phyloP scores from a whole-genome alignment of 345 rosid genomes.

The Iberis pinnata region DNA sequence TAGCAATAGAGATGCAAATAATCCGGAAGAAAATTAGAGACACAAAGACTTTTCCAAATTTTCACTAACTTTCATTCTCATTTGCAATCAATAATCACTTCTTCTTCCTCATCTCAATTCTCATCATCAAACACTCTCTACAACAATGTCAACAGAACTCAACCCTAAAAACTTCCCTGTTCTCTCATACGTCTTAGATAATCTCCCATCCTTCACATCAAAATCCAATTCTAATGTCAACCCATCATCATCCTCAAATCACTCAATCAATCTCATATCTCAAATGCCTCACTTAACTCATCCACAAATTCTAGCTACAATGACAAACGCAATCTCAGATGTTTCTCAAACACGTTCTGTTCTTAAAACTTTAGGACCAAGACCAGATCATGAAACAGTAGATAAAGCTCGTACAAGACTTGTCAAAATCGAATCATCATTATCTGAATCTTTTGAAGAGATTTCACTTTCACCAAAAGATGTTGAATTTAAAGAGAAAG shows the following conservation, averaged over 20 bases:
- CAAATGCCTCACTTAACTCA: slow-evolving; percentile 61
- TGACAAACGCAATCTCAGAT: slow-evolving; percentile 64
- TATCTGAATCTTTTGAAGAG: slow-evolving; percentile 66
- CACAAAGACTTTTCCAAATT: too few species aligned
- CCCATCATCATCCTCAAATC: slow-evolving; percentile 32
- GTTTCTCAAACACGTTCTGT: slow-evolving; percentile 78
- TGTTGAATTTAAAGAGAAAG: slow-evolving; percentile 46
- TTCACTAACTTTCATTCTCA: too few species aligned
- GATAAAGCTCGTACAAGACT: slow-evolving; percentile 62
- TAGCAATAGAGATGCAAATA: too few species aligned
- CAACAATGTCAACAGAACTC: slow-evolving; percentile 41
- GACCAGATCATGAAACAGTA: slow-evolving; percentile 88
- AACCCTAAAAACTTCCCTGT: slow-evolving; percentile 60
- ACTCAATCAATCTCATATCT: slow-evolving; percentile 27
- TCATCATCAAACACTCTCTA: too few species aligned
- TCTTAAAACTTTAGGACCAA: slow-evolving; percentile 73
- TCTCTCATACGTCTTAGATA: slow-evolving; percentile 78
- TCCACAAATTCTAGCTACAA: slow-evolving; percentile 63
- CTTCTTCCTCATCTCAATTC: too few species aligned
- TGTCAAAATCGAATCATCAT: slow-evolving; percentile 44
- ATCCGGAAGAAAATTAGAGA: too few species aligned
- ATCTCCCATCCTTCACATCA: slow-evolving; percentile 57
- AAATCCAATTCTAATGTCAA: slow-evolving; percentile 38
- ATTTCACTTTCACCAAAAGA: slow-evolving; percentile 62
- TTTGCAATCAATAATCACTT: too few species aligned